Evolutionary conservation across 805 yeast species (phyloP).

Genomic region (Brettanomyces custersianus): DNA sequence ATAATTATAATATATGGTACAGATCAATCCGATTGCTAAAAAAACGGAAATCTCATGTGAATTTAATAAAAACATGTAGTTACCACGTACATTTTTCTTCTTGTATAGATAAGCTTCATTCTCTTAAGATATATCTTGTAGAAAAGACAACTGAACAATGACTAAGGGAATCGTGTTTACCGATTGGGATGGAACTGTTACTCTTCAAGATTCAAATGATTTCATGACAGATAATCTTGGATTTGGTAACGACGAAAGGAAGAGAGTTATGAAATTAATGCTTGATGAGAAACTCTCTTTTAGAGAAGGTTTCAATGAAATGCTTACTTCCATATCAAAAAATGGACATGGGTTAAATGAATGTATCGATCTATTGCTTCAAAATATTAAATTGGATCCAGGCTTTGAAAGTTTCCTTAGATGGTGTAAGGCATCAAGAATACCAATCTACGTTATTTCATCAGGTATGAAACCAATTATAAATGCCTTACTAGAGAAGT

Average conservation of each 20-base stretch:
- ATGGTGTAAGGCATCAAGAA: constrained; percentile 63
- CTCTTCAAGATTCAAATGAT: constrained; percentile 92
- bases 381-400: constrained; percentile 72
- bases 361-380: constrained; percentile 62
- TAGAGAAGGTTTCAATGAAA: constrained; percentile 74
- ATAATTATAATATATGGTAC: too few relatives aligned
- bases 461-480: constrained; percentile 94
- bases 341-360: constrained; percentile 45
- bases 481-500: constrained; percentile 58
- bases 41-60: too few relatives aligned
- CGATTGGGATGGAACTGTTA: constrained; percentile 98
- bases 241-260: constrained; percentile 64
- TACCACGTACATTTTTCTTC: too few relatives aligned
- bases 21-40: too few relatives aligned
- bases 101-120: background rate
- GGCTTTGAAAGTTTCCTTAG: constrained; percentile 78
- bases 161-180: constrained; percentile 75
- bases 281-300: constrained; percentile 59
- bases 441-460: constrained; percentile 83
- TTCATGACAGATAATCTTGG: constrained; percentile 84
- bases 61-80: too few relatives aligned
- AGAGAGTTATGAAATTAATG: constrained; percentile 61
- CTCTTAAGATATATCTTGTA: background rate
- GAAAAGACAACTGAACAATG: constrained; percentile 2
- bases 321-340: constrained; percentile 74